These are phyloP conservation scores for Waltiozyma sp. DNA, from an alignment of 1,139 yeast genomes.

Conservation along the genomic window DNA sequence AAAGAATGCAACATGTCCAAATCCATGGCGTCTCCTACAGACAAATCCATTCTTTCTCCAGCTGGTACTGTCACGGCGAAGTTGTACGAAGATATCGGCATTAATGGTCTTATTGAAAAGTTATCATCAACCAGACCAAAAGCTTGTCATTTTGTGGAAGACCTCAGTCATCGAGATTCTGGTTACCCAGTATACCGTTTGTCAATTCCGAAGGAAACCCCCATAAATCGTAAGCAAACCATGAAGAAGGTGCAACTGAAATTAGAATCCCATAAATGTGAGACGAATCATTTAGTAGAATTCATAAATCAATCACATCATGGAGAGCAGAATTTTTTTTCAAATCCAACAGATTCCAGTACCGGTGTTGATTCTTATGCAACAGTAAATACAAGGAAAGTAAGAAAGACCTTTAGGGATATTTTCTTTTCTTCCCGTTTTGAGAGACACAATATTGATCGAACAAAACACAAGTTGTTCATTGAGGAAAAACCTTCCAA, in stretches of 20 bases:
- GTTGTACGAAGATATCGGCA: constrained; percentile 5
- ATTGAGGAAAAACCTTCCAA: neutral
- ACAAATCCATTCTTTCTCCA: constrained; percentile 2
- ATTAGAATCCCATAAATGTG: too few relatives aligned
- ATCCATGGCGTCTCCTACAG: neutral
- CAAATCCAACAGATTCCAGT: neutral
- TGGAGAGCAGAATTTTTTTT: too few relatives aligned
- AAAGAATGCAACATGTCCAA: too few relatives aligned
- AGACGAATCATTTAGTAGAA: too few relatives aligned
- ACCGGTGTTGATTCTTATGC: neutral
- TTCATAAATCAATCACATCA: too few relatives aligned
- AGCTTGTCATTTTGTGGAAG: neutral
- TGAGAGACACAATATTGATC: too few relatives aligned
- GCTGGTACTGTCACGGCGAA: constrained; percentile 11
- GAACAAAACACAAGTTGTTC: too few relatives aligned
- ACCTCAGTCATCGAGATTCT: too few relatives aligned
- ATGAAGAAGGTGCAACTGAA: too few relatives aligned
- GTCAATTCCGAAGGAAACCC: too few relatives aligned
- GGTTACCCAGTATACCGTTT: too few relatives aligned
- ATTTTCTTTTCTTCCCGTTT: constrained; percentile 1
- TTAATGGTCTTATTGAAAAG: neutral
- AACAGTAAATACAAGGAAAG: neutral
- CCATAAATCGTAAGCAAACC: too few relatives aligned
- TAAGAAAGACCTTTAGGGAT: constrained; percentile 1
- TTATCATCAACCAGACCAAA: neutral